Evolutionary conservation across 208 protist species (phyloP).

Genomic region (Leishmania amazonensis): DNA sequence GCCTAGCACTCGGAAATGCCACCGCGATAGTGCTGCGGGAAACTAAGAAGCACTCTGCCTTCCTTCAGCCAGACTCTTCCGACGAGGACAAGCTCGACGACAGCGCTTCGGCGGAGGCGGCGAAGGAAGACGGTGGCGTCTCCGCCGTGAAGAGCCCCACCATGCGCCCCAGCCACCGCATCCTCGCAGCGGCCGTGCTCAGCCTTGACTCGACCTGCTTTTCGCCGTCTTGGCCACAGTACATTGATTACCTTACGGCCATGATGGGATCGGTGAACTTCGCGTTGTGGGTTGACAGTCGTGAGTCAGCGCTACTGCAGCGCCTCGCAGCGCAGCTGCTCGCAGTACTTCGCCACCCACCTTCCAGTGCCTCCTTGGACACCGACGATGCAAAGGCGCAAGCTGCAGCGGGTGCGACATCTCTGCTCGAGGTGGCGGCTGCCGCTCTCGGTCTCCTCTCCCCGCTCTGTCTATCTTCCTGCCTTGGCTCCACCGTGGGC

Average conservation of each 20-base stretch:
- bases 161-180: constrained; percentile 47
- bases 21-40: constrained; percentile 48
- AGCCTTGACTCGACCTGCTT: constrained; percentile 20
- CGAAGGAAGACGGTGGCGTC: not conserved
- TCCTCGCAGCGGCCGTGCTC: constrained; percentile 52
- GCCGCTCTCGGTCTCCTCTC: constrained; percentile 59
- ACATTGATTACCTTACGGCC: constrained; percentile 47
- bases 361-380: not conserved
- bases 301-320: constrained; percentile 34
- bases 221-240: constrained; percentile 27
- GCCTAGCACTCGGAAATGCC: constrained; percentile 33
- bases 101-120: constrained; percentile 5
- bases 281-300: constrained; percentile 53
- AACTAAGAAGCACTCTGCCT: constrained; percentile 34
- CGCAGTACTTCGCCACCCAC: constrained; percentile 13
- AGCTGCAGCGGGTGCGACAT: not conserved
- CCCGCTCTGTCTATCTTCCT: constrained; percentile 64
- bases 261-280: constrained; percentile 48
- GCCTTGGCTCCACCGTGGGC: constrained; percentile 18
- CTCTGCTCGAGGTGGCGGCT: constrained; percentile 26
- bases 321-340: constrained; percentile 29
- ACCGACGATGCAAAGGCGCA: not conserved
- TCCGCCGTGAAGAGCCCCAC: constrained; percentile 3
- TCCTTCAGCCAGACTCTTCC: constrained; percentile 7
- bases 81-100: constrained; percentile 23